A percentile compares a stretch with the other conserved stretches of the same genome.
Evolutionary conservation across 805 yeast genomes (phyloP).

Genomic region (Cyberlindnera lachancei): DNA sequence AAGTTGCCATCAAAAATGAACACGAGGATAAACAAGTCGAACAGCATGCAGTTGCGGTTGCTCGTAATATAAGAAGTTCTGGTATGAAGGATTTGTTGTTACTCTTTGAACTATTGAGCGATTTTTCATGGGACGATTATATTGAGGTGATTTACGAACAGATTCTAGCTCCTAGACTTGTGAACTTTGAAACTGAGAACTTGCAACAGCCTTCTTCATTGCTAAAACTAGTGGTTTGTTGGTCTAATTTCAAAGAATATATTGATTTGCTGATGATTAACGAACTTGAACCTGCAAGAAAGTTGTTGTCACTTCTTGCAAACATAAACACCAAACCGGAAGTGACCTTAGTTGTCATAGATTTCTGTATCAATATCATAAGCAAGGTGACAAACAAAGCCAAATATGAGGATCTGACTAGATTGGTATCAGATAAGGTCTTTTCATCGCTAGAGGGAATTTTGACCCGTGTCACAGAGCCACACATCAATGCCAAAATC

Average conservation of each 20-base stretch:
- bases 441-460: slow-evolving; percentile 43
- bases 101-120: slow-evolving; percentile 48
- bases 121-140: slow-evolving; percentile 49
- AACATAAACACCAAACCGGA: slow-evolving; percentile 56
- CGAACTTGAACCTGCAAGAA: slow-evolving; percentile 43
- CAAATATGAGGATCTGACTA: slow-evolving; percentile 42
- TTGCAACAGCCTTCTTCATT: slow-evolving; percentile 77
- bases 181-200: slow-evolving; percentile 65
- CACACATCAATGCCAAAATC: slow-evolving; percentile 44
- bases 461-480: slow-evolving; percentile 30
- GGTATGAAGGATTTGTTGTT: slow-evolving; percentile 60
- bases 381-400: slow-evolving; percentile 31
- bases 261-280: slow-evolving; percentile 48
- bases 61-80: slow-evolving; percentile 53
- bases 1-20: slow-evolving; percentile 26
- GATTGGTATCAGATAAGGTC: slow-evolving; percentile 51
- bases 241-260: slow-evolving; percentile 44
- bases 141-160: slow-evolving; percentile 41
- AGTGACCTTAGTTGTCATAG: slow-evolving; percentile 50
- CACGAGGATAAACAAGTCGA: slow-evolving; percentile 10
- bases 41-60: slow-evolving; percentile 24
- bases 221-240: slow-evolving; percentile 52
- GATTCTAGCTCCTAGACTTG: slow-evolving; percentile 59
- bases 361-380: slow-evolving; percentile 43
- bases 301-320: slow-evolving; percentile 48